Evolutionary conservation across 495 filamentous ascomycete species (phyloP).

Genomic region (Aspergillus nanangensis): DNA sequence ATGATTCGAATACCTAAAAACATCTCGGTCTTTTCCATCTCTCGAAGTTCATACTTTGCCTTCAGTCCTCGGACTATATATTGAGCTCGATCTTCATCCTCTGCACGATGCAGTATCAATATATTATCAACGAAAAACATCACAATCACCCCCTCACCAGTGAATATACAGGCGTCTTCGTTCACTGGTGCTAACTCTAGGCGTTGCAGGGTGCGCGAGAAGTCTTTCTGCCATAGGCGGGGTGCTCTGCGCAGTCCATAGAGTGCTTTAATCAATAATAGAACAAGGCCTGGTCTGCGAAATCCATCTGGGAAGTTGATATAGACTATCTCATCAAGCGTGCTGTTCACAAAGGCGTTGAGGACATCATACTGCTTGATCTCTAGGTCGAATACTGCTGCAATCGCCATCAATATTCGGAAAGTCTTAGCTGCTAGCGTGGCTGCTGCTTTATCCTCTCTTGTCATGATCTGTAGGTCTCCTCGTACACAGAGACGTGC

Average conservation of each 20-base stretch:
- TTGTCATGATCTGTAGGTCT: background rate
- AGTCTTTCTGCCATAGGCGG: conserved; percentile 17
- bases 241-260: conserved; percentile 21
- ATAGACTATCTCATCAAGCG: conserved; percentile 15
- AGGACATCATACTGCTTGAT: background rate
- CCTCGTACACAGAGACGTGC: too few species aligned
- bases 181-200: conserved; percentile 11
- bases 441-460: background rate
- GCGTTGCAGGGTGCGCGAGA: conserved; percentile 9
- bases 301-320: conserved; percentile 12
- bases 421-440: background rate
- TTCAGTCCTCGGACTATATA: too few species aligned
- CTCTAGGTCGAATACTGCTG: background rate
- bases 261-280: conserved; percentile 12
- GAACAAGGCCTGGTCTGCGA: background rate
- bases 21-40: too few species aligned
- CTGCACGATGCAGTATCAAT: conserved; percentile 9
- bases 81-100: conserved; percentile 9
- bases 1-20: too few species aligned
- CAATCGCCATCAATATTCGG: background rate
- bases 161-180: conserved; percentile 17
- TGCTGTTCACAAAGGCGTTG: background rate
- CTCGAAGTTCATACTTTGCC: too few species aligned
- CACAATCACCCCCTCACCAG: conserved; percentile 13
- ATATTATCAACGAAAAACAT: conserved; percentile 23